phyloP scores from a whole-genome alignment of 345 rosid genomes.

The Brassica nigra region DNA sequence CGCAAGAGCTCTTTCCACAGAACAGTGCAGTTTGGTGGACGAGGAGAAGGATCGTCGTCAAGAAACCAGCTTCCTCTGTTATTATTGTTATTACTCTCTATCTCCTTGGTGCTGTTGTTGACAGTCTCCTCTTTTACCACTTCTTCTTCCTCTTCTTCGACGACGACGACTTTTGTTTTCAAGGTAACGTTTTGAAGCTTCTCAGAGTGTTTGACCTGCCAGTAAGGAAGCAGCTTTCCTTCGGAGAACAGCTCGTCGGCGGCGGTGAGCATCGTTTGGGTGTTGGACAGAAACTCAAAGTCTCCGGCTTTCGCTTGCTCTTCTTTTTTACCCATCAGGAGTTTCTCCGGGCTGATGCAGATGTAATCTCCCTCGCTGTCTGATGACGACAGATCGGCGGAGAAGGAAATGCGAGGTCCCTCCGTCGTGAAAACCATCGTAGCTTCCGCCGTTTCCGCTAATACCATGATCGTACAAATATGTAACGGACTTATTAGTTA shows the following conservation, averaged over 20 bases:
- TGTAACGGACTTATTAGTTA: not conserved
- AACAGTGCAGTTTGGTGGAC: slow-evolving; percentile 96
- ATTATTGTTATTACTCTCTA: slow-evolving; percentile 9
- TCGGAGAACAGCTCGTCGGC: slow-evolving; percentile 92
- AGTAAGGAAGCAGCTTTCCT: slow-evolving; percentile 88
- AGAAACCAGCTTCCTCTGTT: slow-evolving; percentile 66
- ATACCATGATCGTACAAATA: slow-evolving; percentile 19
- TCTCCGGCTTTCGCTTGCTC: slow-evolving; percentile 53
- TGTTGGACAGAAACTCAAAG: slow-evolving; percentile 76
- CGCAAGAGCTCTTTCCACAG: slow-evolving; percentile 90
- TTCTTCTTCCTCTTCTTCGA: slow-evolving; percentile 38
- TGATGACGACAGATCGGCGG: slow-evolving; percentile 62
- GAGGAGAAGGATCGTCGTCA: slow-evolving; percentile 95
- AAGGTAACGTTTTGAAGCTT: slow-evolving; percentile 62
- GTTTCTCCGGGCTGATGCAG: slow-evolving; percentile 57
- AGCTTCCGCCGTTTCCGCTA: slow-evolving; percentile 27
- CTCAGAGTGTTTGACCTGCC: slow-evolving; percentile 82
- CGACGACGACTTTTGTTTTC: slow-evolving; percentile 37
- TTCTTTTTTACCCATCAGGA: slow-evolving; percentile 16
- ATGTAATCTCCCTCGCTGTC: slow-evolving; percentile 53
- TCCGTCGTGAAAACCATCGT: slow-evolving; percentile 26
- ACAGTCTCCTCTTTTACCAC: slow-evolving; percentile 1
- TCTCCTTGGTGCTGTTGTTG: slow-evolving; percentile 40
- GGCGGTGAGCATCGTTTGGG: slow-evolving; percentile 62
- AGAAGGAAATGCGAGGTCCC: slow-evolving; percentile 83